Percentiles rank a stretch among this genome's conserved stretches.
Conservation (phyloP, 768 basidiomycete species). For the Kwoniella europaea region DNA sequence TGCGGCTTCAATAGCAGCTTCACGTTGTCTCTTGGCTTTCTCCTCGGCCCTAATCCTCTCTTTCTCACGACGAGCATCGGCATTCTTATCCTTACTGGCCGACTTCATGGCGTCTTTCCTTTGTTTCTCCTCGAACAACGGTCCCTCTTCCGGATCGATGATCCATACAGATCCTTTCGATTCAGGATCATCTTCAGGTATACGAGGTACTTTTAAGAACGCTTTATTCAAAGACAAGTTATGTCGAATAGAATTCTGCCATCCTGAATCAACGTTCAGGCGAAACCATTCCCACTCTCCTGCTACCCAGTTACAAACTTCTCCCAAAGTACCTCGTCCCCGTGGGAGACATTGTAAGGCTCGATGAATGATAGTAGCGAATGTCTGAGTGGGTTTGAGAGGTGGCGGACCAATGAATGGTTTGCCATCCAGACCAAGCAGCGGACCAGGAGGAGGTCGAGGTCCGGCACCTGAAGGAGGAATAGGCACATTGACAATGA, state of each 20-base stretch:
- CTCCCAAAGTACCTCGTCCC: constrained; percentile 75
- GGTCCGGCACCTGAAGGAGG: constrained; percentile 54
- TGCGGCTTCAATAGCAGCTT: constrained; percentile 28
- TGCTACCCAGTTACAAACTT: constrained; percentile 90
- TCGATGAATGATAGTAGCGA: constrained; percentile 87
- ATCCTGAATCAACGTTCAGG: constrained; percentile 77
- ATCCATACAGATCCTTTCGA: constrained; percentile 94
- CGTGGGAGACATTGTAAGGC: constrained; percentile 69
- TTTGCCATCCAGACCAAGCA: constrained; percentile 54
- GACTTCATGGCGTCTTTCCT: constrained; percentile 44
- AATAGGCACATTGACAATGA: constrained; percentile 54
- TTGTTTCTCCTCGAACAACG: constrained; percentile 57
- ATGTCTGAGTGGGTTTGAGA: constrained; percentile 85
- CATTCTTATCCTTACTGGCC: constrained; percentile 45
- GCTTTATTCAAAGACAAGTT: constrained; percentile 90
- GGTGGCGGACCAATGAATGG: constrained; percentile 62
- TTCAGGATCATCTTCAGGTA: constrained; percentile 69
- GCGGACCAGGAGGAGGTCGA: constrained; percentile 51
- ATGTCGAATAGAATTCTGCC: constrained; percentile 96
- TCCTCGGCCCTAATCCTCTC: constrained; percentile 44
- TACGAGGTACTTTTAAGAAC: constrained; percentile 87
- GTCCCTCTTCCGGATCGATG: constrained; percentile 68
- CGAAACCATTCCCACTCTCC: constrained; percentile 88
- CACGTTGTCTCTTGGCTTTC: constrained; percentile 30
- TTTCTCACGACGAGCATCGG: constrained; percentile 36